Conservation (phyloP, 2,329 filamentous ascomycete genomes). For the Hymenoscyphus linearis region DNA sequence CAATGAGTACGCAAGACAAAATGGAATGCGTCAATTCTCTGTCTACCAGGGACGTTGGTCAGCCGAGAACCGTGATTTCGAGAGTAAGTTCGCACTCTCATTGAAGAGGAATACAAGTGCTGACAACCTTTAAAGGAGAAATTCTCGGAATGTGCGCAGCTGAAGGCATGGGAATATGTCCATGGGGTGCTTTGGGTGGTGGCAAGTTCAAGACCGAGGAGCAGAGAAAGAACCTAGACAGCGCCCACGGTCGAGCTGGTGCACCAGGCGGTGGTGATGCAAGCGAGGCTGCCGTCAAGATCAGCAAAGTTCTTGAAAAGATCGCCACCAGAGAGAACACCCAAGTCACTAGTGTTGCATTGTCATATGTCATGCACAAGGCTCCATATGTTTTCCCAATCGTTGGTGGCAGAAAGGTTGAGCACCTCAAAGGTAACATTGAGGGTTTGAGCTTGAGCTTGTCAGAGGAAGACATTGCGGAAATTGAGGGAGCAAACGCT, state of each 20-base stretch:
- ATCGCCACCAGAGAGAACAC: slow-evolving; percentile 52
- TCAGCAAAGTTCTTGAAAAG: slow-evolving; percentile 53
- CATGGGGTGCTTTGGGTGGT: slow-evolving; percentile 49
- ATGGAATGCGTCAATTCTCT: slow-evolving; percentile 65
- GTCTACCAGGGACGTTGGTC: slow-evolving; percentile 65
- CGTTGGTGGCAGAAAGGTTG: slow-evolving; percentile 62
- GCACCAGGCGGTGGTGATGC: slow-evolving; percentile 28
- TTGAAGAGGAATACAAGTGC: neutral
- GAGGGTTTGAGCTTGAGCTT: slow-evolving; percentile 59
- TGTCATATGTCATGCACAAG: slow-evolving; percentile 72
- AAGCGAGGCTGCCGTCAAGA: slow-evolving; percentile 44
- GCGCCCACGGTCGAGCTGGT: slow-evolving; percentile 27
- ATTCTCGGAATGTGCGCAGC: slow-evolving; percentile 53
- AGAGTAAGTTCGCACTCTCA: slow-evolving; percentile 32
- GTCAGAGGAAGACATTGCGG: slow-evolving; percentile 54
- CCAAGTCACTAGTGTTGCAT: slow-evolving; percentile 56
- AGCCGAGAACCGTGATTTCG: slow-evolving; percentile 57
- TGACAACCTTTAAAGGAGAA: slow-evolving; percentile 31
- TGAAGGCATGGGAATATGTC: slow-evolving; percentile 52
- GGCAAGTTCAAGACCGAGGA: slow-evolving; percentile 46
- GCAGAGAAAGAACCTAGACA: slow-evolving; percentile 40
- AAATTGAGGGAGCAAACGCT: slow-evolving; percentile 55
- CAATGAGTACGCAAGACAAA: slow-evolving; percentile 63
- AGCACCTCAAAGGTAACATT: slow-evolving; percentile 66
- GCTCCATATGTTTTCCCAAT: slow-evolving; percentile 69